Evolutionary conservation across 2,329 filamentous ascomycete species (phyloP), one percentile per base, ranked within the genome.

Genomic region (Clarireedia monteithiana): DNA sequence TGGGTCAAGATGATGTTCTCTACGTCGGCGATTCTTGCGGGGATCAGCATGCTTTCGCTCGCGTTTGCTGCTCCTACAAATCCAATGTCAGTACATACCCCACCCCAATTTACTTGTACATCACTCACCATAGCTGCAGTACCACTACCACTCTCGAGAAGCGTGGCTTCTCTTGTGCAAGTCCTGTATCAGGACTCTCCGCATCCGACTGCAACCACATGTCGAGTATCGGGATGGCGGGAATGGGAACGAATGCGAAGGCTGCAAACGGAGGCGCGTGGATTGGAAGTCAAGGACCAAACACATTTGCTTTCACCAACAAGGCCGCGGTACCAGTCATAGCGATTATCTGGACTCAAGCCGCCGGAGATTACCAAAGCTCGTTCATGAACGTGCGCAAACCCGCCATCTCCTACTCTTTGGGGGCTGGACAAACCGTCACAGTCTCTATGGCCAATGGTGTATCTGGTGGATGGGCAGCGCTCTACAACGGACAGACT

Each of bases 201-300:
- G 36, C 23, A 36, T 17, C 54, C 10, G 49, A 59, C 46, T 59
- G 57, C 38, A 45, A 53, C 6, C 50, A 59, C 23, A 57, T 59
- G 49, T 57, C 49, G 5, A 26, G 23, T 14, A 57, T 59, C 46
- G 46, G 46, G 24, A 57, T 59, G 45, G 38, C 40, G 20, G 53
- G 34, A 6, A 56, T 53, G 47, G 57, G 57, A 17, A 48, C 40
- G 14, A 59, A 59, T 14, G 36, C 57, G 3, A 40, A 44, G 5
- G 34, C 48, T 30, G 36, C 50, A 17, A 57, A 53, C 20, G 46
- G 46, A 4, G 50, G 38, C 23, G 51, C 53, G 7, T 59, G 57
- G 57, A 57, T 57, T 5, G 57, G 57, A 30, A 53, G 2, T 7
- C 54, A 57, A 30, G 57, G 57, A 47, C 53, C 57, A 15, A 59